These are phyloP conservation scores for Yarrowia deformans DNA, from an alignment of 805 yeast species.

Conservation along the genomic window DNA sequence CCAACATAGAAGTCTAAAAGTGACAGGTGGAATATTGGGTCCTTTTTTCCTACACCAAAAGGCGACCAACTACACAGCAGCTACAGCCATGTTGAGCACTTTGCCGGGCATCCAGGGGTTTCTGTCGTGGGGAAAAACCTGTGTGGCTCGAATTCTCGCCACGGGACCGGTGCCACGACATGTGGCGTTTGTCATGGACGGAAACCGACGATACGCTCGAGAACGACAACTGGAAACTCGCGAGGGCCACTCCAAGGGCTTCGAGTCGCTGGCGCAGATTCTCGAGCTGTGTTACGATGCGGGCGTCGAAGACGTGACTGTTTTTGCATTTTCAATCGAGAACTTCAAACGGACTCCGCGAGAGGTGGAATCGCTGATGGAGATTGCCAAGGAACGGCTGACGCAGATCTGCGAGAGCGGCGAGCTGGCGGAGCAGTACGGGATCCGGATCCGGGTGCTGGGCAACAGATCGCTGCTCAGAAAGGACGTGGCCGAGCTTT, in stretches of 20 bases:
- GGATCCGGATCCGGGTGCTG: slow-evolving; percentile 61
- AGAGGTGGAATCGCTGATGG: slow-evolving; percentile 86
- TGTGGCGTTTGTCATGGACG: slow-evolving; percentile 96
- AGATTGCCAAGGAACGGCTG: slow-evolving; percentile 42
- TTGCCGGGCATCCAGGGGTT: slow-evolving; percentile 46
- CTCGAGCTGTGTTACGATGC: slow-evolving; percentile 78
- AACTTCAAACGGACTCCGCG: slow-evolving; percentile 83
- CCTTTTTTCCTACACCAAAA: background rate
- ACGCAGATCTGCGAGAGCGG: slow-evolving; percentile 39
- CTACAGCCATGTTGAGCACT: slow-evolving; percentile 24
- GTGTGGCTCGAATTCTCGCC: slow-evolving; percentile 53
- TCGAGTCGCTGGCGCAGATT: slow-evolving; percentile 72
- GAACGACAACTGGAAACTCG: slow-evolving; percentile 69
- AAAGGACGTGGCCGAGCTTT: slow-evolving; percentile 67
- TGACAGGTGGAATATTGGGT: slow-evolving; percentile 7
- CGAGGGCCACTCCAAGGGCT: slow-evolving; percentile 93
- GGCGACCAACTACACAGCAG: background rate
- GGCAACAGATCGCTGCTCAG: slow-evolving; percentile 79
- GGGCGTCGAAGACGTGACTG: slow-evolving; percentile 84
- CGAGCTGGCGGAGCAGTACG: slow-evolving; percentile 40
- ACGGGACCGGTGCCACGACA: slow-evolving; percentile 89
- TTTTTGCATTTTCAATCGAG: slow-evolving; percentile 94
- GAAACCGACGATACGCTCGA: slow-evolving; percentile 88
- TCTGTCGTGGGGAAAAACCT: slow-evolving; percentile 44
- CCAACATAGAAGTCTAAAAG: slow-evolving; percentile 27